These are phyloP conservation scores for Blastocystis hominis DNA, from an alignment of 352 stramenopile species.

Conservation along the genomic window DNA sequence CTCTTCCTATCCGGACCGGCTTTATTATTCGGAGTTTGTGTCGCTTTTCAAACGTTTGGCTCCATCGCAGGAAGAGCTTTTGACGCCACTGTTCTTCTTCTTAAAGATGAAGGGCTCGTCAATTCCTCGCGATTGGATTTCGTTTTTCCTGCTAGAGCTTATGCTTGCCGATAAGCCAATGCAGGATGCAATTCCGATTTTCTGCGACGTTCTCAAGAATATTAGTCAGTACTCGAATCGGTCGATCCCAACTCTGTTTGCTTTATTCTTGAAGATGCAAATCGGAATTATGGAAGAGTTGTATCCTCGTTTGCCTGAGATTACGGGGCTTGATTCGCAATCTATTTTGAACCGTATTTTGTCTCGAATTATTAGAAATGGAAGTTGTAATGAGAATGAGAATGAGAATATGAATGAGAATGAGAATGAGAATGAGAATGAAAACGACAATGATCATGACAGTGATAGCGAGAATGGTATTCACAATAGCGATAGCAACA, in stretches of 20 bases:
- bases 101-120: background rate
- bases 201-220: background rate
- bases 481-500: too few species aligned
- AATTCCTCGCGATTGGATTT: background rate
- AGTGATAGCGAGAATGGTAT: too few species aligned
- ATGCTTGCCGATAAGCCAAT: background rate
- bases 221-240: background rate
- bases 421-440: too few species aligned
- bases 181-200: background rate
- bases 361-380: background rate
- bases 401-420: too few species aligned
- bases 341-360: background rate
- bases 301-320: constrained; percentile 58
- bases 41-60: background rate
- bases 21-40: constrained; percentile 4
- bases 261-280: background rate
- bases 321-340: background rate
- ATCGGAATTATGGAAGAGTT: constrained; percentile 62
- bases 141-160: constrained; percentile 17
- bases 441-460: too few species aligned
- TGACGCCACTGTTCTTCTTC: background rate
- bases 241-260: background rate
- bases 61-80: background rate
- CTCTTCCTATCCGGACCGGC: background rate
- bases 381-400: background rate